phyloP scores from a whole-genome alignment of 176 grass and related monocot genomes.

The Alopecurus myosuroides region DNA sequence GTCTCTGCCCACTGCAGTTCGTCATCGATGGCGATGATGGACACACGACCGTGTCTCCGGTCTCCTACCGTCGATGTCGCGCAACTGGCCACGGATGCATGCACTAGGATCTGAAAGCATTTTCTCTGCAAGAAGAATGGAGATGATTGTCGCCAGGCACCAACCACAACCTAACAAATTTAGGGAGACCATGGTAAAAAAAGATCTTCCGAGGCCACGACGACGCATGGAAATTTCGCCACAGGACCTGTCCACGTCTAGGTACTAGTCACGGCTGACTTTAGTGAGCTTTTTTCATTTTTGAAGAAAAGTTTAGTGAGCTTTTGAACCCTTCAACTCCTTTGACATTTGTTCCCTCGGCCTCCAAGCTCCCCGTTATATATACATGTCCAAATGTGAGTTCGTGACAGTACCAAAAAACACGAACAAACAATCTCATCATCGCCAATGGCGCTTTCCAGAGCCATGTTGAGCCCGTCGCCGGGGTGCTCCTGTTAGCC shows the following conservation, averaged over 20 bases:
- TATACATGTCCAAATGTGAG: not conserved
- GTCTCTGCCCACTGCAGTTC: not conserved
- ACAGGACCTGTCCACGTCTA: not conserved
- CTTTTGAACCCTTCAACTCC: slow-evolving; percentile 25
- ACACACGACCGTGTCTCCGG: not conserved
- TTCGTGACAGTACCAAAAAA: not conserved
- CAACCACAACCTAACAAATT: slow-evolving; percentile 15
- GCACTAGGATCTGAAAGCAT: not conserved
- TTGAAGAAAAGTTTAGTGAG: no score
- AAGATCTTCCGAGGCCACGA: not conserved
- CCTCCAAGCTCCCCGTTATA: not conserved
- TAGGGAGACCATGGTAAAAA: not conserved
- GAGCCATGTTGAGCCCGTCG: not conserved
- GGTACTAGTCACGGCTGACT: not conserved
- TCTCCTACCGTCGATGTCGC: not conserved
- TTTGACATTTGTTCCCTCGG: no score
- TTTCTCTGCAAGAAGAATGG: not conserved
- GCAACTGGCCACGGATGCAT: not conserved
- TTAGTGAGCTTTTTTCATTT: no score
- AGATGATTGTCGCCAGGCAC: not conserved
- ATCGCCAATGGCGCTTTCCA: not conserved
- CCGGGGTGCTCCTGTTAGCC: not conserved
- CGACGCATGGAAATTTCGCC: slow-evolving; percentile 1
- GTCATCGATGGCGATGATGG: not conserved
- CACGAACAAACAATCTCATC: not conserved